Conservation (phyloP, 306 rosid genomes). For the Crotalaria pallida region DNA sequence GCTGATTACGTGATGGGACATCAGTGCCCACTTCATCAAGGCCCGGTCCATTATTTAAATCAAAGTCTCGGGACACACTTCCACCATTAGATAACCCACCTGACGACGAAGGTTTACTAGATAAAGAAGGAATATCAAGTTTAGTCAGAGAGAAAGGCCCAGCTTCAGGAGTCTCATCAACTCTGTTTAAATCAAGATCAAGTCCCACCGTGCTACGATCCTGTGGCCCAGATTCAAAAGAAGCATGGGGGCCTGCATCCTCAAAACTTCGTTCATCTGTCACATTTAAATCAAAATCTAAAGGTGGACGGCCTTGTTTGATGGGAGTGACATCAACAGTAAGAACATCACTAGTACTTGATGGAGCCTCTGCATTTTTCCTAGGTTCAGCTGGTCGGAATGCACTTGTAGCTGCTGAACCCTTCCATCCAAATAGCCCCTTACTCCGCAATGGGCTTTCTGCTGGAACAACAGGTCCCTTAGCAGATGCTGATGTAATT, state of each 20-base stretch:
- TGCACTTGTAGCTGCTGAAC: slow-evolving; percentile 96
- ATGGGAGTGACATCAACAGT: slow-evolving; percentile 33
- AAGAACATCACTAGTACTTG: slow-evolving; percentile 31
- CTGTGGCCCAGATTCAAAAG: slow-evolving; percentile 38
- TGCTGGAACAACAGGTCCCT: slow-evolving; percentile 75
- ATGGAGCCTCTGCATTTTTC: slow-evolving; percentile 45
- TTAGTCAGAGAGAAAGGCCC: slow-evolving; percentile 46
- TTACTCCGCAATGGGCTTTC: slow-evolving; percentile 61
- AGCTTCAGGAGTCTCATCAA: slow-evolving; percentile 61
- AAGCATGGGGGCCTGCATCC: slow-evolving; percentile 44
- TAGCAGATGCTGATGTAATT: slow-evolving; percentile 82
- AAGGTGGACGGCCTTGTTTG: slow-evolving; percentile 58
- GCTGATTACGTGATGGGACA: slow-evolving; percentile 45
- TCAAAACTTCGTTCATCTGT: slow-evolving; percentile 68
- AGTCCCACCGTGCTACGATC: slow-evolving; percentile 64
- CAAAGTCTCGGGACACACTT: slow-evolving; percentile 70
- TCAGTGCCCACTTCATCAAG: slow-evolving; percentile 69
- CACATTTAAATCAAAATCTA: slow-evolving; percentile 86
- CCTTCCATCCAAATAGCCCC: slow-evolving; percentile 93
- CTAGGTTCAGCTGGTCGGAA: slow-evolving; percentile 95
- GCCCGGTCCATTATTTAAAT: slow-evolving; percentile 90
- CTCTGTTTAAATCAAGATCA: slow-evolving; percentile 85
- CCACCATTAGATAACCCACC: slow-evolving; percentile 66
- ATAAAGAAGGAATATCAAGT: slow-evolving; percentile 51
- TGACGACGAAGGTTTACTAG: slow-evolving; percentile 44